A percentile compares a stretch with the other conserved stretches of the same genome.
phyloP scores from a whole-genome alignment of 2,329 filamentous ascomycete genomes.

The Macrophomina pseudophaseolina region DNA sequence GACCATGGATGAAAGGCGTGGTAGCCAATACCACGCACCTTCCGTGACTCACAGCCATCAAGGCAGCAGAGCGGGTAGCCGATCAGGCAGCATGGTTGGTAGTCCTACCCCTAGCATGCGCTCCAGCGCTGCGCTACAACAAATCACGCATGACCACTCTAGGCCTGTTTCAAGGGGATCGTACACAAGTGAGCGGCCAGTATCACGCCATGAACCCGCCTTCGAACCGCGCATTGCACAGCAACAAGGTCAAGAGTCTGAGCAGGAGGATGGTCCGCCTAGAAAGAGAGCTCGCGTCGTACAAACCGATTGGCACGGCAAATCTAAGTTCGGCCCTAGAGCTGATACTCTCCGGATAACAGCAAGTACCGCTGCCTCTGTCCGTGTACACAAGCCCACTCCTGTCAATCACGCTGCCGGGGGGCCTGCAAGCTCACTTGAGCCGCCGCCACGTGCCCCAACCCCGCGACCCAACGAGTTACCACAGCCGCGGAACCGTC shows the following conservation, averaged over 20 bases:
- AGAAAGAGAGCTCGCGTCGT: slow-evolving; percentile 83
- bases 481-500: slow-evolving; percentile 38
- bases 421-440: slow-evolving; percentile 59
- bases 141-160: slow-evolving; percentile 38
- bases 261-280: slow-evolving; percentile 59
- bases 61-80: slow-evolving; percentile 46
- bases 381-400: slow-evolving; percentile 82
- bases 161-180: slow-evolving; percentile 48
- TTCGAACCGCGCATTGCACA: slow-evolving; percentile 28
- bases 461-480: slow-evolving; percentile 70
- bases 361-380: slow-evolving; percentile 85
- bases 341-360: slow-evolving; percentile 85
- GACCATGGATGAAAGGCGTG: slow-evolving; percentile 34
- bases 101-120: slow-evolving; percentile 52
- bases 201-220: slow-evolving; percentile 3
- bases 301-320: slow-evolving; percentile 73
- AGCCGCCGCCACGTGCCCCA: slow-evolving; percentile 76
- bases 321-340: slow-evolving; percentile 72
- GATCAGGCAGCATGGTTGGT: slow-evolving; percentile 44
- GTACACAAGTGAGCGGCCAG: slow-evolving; percentile 38
- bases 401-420: slow-evolving; percentile 56
- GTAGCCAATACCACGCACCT: slow-evolving; percentile 34
- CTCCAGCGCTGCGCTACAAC: slow-evolving; percentile 41
- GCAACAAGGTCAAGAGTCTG: slow-evolving; percentile 31
- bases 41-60: slow-evolving; percentile 36